Base-by-base conservation (phyloP, 768 basidiomycete species). In the Cyclocybe aegerita region DNA sequence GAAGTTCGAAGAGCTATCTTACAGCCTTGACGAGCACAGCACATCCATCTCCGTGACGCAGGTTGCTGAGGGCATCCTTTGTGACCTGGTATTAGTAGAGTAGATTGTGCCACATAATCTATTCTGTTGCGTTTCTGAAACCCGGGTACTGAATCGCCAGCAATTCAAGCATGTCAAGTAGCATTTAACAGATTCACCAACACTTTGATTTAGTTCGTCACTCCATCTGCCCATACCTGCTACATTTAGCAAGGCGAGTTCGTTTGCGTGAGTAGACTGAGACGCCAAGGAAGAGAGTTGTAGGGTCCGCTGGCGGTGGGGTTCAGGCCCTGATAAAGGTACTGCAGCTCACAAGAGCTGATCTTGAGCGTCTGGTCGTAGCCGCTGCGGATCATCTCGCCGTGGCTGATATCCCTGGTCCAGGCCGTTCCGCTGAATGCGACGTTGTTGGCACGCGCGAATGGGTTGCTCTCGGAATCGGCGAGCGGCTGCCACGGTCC, bases 381-480 rank as follows among this genome's bases (percentile, higher is more conserved):
- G 0, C 48, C 51, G n/a, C 23, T 47, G 34, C 59, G 54, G 17
- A 60, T 44, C 51, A 60, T 44, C 38, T 57, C 59, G 5, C 55
- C 58, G 23, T 42, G 40, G 15, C 40, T 42, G 40, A 42, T 42
- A 42, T 38, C 37, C 14, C 31, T 42, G 14, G 48, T 54, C 53
- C 53, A 54, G 1, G 46, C 46, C 10, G 39, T 34, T 7, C 33
- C 39, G n/a, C 16, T 38, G 49, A 60, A 60, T 2, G 23, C 56
- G 5, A 60, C 59, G 36, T 61, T 61, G 37, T 31, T 52, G 3
- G 54, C 43, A 10, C 57, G 34, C 9, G 57, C 57, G 45, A 61
- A 61, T 6, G 60, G 57, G 39, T 58, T 58, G 11, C 33, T 15
- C 44, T 61, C 57, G 0, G 48, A 42, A 30, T 39, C 44, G 23